These are phyloP conservation scores for Geotrichum candidum DNA, from an alignment of 1,139 yeast genomes.

Conservation along the genomic window DNA sequence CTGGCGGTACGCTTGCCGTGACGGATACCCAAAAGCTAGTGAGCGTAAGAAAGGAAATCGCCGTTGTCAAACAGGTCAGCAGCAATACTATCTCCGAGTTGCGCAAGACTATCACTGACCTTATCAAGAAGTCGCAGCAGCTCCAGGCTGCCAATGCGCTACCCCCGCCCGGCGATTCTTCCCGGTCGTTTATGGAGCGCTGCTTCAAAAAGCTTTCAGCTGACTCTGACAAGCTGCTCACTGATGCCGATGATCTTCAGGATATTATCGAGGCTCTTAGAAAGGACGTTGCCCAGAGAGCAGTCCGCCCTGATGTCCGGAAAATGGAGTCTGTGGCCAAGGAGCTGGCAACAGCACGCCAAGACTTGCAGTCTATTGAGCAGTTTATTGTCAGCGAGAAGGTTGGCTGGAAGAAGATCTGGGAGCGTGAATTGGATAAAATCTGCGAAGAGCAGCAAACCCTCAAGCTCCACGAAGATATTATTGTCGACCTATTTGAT, in stretches of 20 bases:
- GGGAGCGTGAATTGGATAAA: conserved; percentile 87
- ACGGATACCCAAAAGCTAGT: conserved; percentile 31
- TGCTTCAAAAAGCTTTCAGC: conserved; percentile 70
- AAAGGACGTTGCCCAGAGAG: conserved; percentile 88
- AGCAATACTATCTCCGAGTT: conserved; percentile 42
- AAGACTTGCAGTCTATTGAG: conserved; percentile 49
- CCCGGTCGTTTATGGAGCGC: conserved; percentile 66
- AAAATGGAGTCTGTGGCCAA: conserved; percentile 62
- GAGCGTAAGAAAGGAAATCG: conserved; percentile 51
- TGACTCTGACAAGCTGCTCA: conserved; percentile 67
- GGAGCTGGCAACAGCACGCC: conserved; percentile 57
- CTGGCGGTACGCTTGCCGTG: not conserved
- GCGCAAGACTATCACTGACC: conserved; percentile 41
- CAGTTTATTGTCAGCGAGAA: conserved; percentile 62
- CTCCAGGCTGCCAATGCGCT: conserved; percentile 38
- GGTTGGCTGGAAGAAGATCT: conserved; percentile 80
- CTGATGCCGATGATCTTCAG: conserved; percentile 84
- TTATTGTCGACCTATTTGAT: conserved; percentile 70
- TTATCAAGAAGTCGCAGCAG: conserved; percentile 46
- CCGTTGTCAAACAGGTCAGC: conserved; percentile 58
- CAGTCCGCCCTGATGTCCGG: conserved; percentile 73
- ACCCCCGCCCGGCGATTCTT: conserved; percentile 44
- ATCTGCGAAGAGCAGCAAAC: conserved; percentile 94
- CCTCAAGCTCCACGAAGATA: conserved; percentile 81
- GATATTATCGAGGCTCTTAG: conserved; percentile 86